Base-by-base conservation (phyloP, 2,329 filamentous ascomycete genomes). In the Phyllosticta paracitricarpa region DNA sequence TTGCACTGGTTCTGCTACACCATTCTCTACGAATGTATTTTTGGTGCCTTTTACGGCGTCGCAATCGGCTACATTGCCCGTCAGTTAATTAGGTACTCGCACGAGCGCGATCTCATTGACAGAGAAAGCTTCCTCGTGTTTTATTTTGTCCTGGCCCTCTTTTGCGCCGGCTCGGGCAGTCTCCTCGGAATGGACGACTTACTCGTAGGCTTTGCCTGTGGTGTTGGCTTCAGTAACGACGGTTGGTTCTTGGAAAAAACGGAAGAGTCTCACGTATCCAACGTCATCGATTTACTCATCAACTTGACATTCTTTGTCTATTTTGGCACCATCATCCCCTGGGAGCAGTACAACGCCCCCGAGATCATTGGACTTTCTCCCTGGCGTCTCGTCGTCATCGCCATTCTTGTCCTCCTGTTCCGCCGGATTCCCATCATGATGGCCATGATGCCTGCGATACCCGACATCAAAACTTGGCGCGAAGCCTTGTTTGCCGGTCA, bases 241-340 rank as follows among this genome's bases (percentile, higher is more conserved):
- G 94, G 94, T 66, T 99, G 94, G 94, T 99, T 99, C 69, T 89
- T 89, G 17, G 89, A 97, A 71, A 97, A 97, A 80, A 99, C 94
- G 0, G 94, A 99, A 72, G 94, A 99, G 75, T 93, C 94, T 0
- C 94, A 97, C 73, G 94, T 99, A 9, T 97, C 93, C 73, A 97
- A 99, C 84, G 94, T 99, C 72, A 99, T 99, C 70, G 94, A 99
- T 79, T 76, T 99, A 73, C 79, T 99, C 64, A 86, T 99, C 78
- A 99, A 99, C 75, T 83, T 99, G 85, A 84, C 93, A 2, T 99
- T 97, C 75, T 99, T 99, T 74, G 94, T 99, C 67, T 99, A 94
- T 73, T 89, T 99, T 65, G 94, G 94, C 59, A 91, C 94, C 59
- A 97, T 99, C 73, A 94, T 99, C 64, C 94, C 94, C 1, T 99